These are phyloP conservation scores for Oehlia diaphana DNA, from an alignment of 192 early-diverging fungal genomes.

Conservation along the genomic window DNA sequence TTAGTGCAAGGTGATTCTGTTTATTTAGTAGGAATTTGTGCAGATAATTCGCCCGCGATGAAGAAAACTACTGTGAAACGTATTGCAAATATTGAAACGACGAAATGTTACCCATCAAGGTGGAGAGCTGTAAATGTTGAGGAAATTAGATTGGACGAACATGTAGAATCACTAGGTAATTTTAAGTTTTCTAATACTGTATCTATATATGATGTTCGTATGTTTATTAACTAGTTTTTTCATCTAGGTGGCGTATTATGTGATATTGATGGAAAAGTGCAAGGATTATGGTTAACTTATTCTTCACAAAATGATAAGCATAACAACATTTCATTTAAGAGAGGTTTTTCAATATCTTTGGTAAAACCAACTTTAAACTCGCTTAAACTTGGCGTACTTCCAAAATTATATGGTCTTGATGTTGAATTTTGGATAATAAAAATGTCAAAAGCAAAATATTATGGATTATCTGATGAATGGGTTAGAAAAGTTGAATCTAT, in stretches of 20 bases:
- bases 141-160: conserved; percentile 70
- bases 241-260: conserved; percentile 58
- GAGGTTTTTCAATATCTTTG: conserved; percentile 50
- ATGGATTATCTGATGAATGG: conserved; percentile 61
- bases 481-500: conserved; percentile 59
- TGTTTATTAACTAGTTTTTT: not conserved
- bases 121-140: conserved; percentile 56
- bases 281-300: conserved; percentile 69
- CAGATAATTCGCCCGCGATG: conserved; percentile 52
- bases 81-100: conserved; percentile 61
- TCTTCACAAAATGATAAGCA: conserved; percentile 66
- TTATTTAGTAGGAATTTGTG: conserved; percentile 55
- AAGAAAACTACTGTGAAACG: conserved; percentile 62
- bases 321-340: conserved; percentile 65
- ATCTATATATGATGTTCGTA: too few species aligned
- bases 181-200: not conserved
- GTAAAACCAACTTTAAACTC: conserved; percentile 52
- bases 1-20: conserved; percentile 67
- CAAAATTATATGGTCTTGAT: conserved; percentile 55
- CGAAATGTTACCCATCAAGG: conserved; percentile 67
- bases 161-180: conserved; percentile 55
- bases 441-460: conserved; percentile 57
- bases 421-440: conserved; percentile 62
- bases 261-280: conserved; percentile 55
- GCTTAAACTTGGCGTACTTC: conserved; percentile 48